Percentiles rank a stretch among this genome's conserved stretches.
These are phyloP conservation scores for Proliferodiscus dingleyae DNA, from an alignment of 2,329 filamentous ascomycete genomes.

Conservation along the genomic window DNA sequence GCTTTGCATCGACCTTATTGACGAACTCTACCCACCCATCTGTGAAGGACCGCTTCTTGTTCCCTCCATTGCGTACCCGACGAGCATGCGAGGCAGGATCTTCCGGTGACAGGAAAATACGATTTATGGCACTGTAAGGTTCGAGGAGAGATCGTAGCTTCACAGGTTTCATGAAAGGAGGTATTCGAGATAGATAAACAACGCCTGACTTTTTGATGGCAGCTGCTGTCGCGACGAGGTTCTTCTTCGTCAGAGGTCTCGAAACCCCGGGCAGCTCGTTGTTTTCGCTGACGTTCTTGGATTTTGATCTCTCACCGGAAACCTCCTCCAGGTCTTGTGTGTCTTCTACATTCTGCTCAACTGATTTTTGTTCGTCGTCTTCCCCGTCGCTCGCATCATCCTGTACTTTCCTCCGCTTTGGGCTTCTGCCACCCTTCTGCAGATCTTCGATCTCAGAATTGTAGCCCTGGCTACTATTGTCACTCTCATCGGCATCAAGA, in stretches of 20 bases:
- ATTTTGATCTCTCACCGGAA: constrained; percentile 3
- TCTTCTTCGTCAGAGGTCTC: constrained; percentile 58
- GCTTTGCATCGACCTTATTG: constrained; percentile 70
- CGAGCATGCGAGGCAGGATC: constrained; percentile 60
- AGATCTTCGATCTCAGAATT: constrained; percentile 62
- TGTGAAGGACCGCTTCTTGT: constrained; percentile 75
- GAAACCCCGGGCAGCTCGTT: constrained; percentile 44
- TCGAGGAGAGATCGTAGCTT: constrained; percentile 72
- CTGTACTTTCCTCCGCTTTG: constrained; percentile 60
- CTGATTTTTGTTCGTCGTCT: constrained; percentile 24
- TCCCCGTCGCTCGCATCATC: constrained; percentile 37
- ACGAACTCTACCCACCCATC: constrained; percentile 86
- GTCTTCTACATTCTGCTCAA: constrained; percentile 26
- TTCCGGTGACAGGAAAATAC: constrained; percentile 76
- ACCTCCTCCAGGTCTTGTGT: constrained; percentile 19
- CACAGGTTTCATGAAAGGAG: constrained; percentile 81
- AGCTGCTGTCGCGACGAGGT: constrained; percentile 59
- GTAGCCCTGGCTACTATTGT: constrained; percentile 51
- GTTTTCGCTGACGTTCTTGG: constrained; percentile 26
- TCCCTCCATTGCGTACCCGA: constrained; percentile 68
- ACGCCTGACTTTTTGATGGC: constrained; percentile 72
- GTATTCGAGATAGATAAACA: constrained; percentile 76
- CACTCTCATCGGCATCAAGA: constrained; percentile 56
- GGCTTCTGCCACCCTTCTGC: constrained; percentile 55
- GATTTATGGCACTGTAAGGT: constrained; percentile 70